These are phyloP conservation scores for Penicillium taxi DNA, from an alignment of 495 filamentous ascomycete species.

Conservation along the genomic window DNA sequence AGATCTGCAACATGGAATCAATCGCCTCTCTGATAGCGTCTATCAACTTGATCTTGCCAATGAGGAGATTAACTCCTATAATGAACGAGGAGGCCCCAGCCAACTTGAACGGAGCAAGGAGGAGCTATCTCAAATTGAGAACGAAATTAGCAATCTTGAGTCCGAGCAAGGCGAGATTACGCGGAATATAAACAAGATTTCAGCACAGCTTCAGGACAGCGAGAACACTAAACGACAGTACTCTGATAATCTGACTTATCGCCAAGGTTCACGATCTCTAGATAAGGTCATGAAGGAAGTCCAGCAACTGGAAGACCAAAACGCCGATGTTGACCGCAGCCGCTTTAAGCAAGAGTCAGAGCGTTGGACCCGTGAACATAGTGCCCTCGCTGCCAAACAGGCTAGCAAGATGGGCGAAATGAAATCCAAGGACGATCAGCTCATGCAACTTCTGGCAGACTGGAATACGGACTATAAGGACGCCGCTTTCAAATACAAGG, in stretches of 20 bases:
- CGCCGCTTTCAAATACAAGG: slow-evolving; percentile 74
- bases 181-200: slow-evolving; percentile 65
- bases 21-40: slow-evolving; percentile 60
- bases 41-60: slow-evolving; percentile 68
- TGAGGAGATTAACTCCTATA: slow-evolving; percentile 71
- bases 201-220: slow-evolving; percentile 66
- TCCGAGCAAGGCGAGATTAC: slow-evolving; percentile 59
- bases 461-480: slow-evolving; percentile 83
- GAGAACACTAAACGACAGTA: slow-evolving; percentile 75
- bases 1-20: slow-evolving; percentile 61
- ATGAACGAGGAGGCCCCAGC: slow-evolving; percentile 62
- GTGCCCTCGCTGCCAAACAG: slow-evolving; percentile 52
- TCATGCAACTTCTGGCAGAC: slow-evolving; percentile 59
- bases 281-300: slow-evolving; percentile 62
- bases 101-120: slow-evolving; percentile 61
- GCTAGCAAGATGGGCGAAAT: slow-evolving; percentile 61
- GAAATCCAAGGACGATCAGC: slow-evolving; percentile 72
- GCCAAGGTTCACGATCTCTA: slow-evolving; percentile 60
- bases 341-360: slow-evolving; percentile 62
- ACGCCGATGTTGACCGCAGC: slow-evolving; percentile 73
- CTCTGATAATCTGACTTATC: slow-evolving; percentile 76
- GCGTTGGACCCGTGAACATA: slow-evolving; percentile 52
- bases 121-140: slow-evolving; percentile 59
- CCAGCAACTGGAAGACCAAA: slow-evolving; percentile 64
- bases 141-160: slow-evolving; percentile 56